Evolutionary conservation across 2,329 filamentous ascomycete species (phyloP).

Genomic region (Trichoderma atrobrunneum): DNA sequence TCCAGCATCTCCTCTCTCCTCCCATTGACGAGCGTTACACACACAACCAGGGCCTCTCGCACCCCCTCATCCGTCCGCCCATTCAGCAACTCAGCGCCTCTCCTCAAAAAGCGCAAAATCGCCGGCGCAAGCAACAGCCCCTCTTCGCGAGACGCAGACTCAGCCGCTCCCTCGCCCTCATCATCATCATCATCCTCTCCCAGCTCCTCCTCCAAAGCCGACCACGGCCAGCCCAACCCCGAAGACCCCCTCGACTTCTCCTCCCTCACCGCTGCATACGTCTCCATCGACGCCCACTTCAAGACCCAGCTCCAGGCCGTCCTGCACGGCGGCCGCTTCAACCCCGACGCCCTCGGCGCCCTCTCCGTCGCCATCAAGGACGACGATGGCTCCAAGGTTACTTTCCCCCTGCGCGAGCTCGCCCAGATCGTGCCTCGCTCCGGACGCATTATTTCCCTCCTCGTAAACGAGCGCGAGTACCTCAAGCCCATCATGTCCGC

Average conservation of each 20-base stretch:
- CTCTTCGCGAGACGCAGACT: slow-evolving; percentile 6
- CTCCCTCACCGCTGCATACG: slow-evolving; percentile 45
- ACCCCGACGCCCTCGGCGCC: slow-evolving; percentile 47
- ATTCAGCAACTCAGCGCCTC: slow-evolving; percentile 31
- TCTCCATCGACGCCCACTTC: slow-evolving; percentile 43
- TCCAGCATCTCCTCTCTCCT: background rate
- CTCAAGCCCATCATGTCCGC: slow-evolving; percentile 56
- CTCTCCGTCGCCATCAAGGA: slow-evolving; percentile 41
- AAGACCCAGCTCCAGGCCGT: slow-evolving; percentile 41
- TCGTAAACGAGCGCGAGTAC: slow-evolving; percentile 43
- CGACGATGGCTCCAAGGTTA: slow-evolving; percentile 24
- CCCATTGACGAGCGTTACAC: background rate
- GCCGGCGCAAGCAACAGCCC: slow-evolving; percentile 32
- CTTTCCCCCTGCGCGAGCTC: slow-evolving; percentile 53
- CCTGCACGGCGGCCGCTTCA: slow-evolving; percentile 50
- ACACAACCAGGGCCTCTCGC: background rate
- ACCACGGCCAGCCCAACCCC: slow-evolving; percentile 32
- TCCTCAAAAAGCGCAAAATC: slow-evolving; percentile 41
- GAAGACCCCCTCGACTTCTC: slow-evolving; percentile 49
- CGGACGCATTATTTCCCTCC: slow-evolving; percentile 41
- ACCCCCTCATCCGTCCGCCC: slow-evolving; percentile 21
- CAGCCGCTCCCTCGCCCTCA: background rate
- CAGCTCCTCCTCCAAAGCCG: slow-evolving; percentile 23
- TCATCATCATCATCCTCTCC: slow-evolving; percentile 23
- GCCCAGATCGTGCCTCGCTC: slow-evolving; percentile 51